Conservation (phyloP, 2,329 filamentous ascomycete species). For the Ilyonectria destructans region DNA sequence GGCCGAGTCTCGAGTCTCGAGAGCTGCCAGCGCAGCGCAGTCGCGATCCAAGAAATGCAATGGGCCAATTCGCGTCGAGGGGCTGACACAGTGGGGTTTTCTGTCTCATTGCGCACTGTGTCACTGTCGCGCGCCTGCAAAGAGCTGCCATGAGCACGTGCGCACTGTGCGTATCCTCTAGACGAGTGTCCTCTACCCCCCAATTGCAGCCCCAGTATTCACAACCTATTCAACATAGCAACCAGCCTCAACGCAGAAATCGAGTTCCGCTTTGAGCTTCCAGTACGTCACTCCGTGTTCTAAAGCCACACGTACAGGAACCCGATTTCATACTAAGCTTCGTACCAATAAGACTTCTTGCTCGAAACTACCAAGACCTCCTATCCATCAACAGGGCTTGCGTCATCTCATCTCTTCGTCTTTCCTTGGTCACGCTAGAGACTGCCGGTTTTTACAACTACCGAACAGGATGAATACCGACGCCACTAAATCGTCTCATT, state of each 20-base stretch:
- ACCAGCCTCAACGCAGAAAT: background rate
- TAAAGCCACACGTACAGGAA: background rate
- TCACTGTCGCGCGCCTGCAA: background rate
- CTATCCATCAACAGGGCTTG: background rate
- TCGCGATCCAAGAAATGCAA: conserved; percentile 28
- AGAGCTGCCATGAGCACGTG: conserved; percentile 13
- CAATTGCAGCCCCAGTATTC: conserved; percentile 5
- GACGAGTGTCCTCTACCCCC: conserved; percentile 13
- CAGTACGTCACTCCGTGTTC: background rate
- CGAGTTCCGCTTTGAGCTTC: background rate
- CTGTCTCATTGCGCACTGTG: background rate
- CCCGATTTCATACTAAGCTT: background rate
- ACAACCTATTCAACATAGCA: conserved; percentile 7
- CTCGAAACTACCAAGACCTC: background rate
- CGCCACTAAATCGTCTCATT: background rate
- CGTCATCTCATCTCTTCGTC: conserved; percentile 8
- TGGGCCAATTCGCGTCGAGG: conserved; percentile 28
- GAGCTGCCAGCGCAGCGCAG: conserved; percentile 23
- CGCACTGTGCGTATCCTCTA: conserved; percentile 29
- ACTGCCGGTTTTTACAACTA: background rate
- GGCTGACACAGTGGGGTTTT: conserved; percentile 24
- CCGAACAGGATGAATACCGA: background rate
- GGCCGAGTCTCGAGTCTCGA: conserved; percentile 11
- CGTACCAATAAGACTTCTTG: background rate
- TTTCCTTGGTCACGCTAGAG: background rate